Percentiles rank a stretch among this genome's conserved stretches.
Conservation (phyloP, 192 early-diverging fungal species). For the Pilobolus umbonatus region DNA sequence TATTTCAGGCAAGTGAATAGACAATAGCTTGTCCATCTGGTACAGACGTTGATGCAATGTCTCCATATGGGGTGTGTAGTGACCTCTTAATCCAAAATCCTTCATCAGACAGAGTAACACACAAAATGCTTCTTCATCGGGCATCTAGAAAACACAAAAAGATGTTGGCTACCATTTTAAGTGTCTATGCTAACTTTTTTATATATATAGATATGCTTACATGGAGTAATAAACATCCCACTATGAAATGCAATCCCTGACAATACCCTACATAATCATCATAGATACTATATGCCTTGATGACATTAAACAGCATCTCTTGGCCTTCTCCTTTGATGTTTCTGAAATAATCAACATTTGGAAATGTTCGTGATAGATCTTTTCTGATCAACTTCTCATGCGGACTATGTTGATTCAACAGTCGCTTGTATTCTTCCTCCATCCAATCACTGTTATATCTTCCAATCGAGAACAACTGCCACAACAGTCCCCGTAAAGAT, state of each 20-base stretch:
- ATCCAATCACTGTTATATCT: slow-evolving; percentile 57
- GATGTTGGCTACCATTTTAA: neutral
- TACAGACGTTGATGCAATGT: slow-evolving; percentile 80
- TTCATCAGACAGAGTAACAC: slow-evolving; percentile 87
- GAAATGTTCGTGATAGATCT: slow-evolving; percentile 92
- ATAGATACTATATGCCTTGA: slow-evolving; percentile 89
- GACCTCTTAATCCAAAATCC: slow-evolving; percentile 79
- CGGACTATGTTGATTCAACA: slow-evolving; percentile 56
- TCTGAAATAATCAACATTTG: slow-evolving; percentile 77
- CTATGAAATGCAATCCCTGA: slow-evolving; percentile 94
- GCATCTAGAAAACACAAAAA: slow-evolving; percentile 62
- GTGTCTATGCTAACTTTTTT: neutral
- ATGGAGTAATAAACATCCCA: slow-evolving; percentile 87
- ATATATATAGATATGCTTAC: slow-evolving; percentile 40
- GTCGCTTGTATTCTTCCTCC: slow-evolving; percentile 68
- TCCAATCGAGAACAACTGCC: slow-evolving; percentile 85
- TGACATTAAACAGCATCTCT: slow-evolving; percentile 82
- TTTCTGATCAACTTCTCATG: slow-evolving; percentile 90
- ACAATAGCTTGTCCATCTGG: slow-evolving; percentile 86
- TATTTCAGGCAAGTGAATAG: slow-evolving; percentile 74
- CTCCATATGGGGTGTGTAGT: slow-evolving; percentile 89
- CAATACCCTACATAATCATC: slow-evolving; percentile 97
- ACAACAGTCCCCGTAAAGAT: slow-evolving; percentile 87
- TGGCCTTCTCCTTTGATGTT: slow-evolving; percentile 74
- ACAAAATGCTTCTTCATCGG: slow-evolving; percentile 96